phyloP scores from a whole-genome alignment of 2,329 filamentous ascomycete species.

The Cercospora brassicicola region DNA sequence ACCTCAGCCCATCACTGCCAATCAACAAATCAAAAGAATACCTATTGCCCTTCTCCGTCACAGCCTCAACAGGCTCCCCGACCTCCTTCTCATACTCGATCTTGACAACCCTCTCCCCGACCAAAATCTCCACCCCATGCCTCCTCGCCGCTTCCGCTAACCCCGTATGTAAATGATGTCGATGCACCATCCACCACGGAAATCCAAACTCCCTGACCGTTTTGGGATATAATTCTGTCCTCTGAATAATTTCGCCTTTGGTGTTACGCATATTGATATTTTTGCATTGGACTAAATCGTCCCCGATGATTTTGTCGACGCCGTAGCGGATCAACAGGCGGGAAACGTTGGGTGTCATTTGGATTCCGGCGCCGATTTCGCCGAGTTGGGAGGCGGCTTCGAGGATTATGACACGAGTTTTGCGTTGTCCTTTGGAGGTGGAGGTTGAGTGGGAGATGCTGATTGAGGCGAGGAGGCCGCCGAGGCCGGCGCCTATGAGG shows the following conservation, averaged over 20 bases:
- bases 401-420: constrained; percentile 42
- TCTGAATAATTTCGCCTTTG: constrained; percentile 40
- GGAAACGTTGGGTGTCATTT: constrained; percentile 40
- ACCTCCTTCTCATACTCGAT: constrained; percentile 32
- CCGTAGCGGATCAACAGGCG: constrained; percentile 43
- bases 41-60: constrained; percentile 29
- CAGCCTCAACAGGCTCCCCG: constrained; percentile 33
- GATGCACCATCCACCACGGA: constrained; percentile 51
- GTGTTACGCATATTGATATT: constrained; percentile 43
- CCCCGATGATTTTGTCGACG: constrained; percentile 44
- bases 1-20: constrained; percentile 33
- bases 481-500: constrained; percentile 41
- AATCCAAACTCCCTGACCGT: constrained; percentile 37
- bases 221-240: constrained; percentile 22
- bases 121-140: constrained; percentile 43
- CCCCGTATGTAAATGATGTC: constrained; percentile 50
- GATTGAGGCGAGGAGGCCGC: constrained; percentile 45
- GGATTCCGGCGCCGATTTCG: constrained; percentile 37
- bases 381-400: constrained; percentile 42
- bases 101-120: constrained; percentile 39
- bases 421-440: constrained; percentile 22
- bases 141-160: constrained; percentile 43
- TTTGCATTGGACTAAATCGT: constrained; percentile 44
- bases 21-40: constrained; percentile 32
- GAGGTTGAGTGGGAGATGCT: constrained; percentile 33